Base-by-base conservation (phyloP, 73 alveolate species). In the Uronychia setigera region DNA sequence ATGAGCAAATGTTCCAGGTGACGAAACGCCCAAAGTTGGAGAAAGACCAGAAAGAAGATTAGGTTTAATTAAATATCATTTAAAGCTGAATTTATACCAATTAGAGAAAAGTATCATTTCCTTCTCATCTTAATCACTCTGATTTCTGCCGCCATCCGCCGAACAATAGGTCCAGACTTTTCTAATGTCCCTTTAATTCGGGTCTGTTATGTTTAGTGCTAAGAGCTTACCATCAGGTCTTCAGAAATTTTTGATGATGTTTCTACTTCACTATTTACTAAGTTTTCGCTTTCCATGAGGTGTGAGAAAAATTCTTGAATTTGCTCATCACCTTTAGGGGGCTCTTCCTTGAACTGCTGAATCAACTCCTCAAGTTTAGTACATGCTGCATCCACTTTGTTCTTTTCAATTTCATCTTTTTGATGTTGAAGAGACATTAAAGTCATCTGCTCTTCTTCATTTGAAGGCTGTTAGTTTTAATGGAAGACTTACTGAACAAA, bases 101-200 rank as follows among this genome's bases (percentile, higher is more conserved):
- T n/a, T n/a, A n/a, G n/a, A n/a, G n/a, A n/a, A n/a, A n/a, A n/a
- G n/a, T n/a, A n/a, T n/a, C n/a, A n/a, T n/a, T n/a, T n/a, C n/a
- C n/a, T n/a, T n/a, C n/a, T n/a, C n/a, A n/a, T n/a, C n/a, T n/a
- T n/a, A n/a, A 60, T 26, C 58, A 86, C 33, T 86, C 92, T 86
- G 67, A 86, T 86, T 60, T 86, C 92, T 0, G 92, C 86, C 0
- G 92, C 92, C 67, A 86, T 33, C 59, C 92, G 80, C 60, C 92
- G 33, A 11, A 77, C 26, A 0, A 86, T 67, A 19, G 26, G n/a
- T 14, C 84, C 83, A 31, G 84, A 31, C 79, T 80, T 82, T 5
- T 26, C 46, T 13, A n/a, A 28, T 9, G 74, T 31, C 1, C 25
- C 57, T 29, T 74, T 82, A 25, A 82, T 67, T n/a, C 34, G 28